Base-by-base conservation (phyloP, 2,329 filamentous ascomycete genomes). In the Pseudopithomyces maydicus region DNA sequence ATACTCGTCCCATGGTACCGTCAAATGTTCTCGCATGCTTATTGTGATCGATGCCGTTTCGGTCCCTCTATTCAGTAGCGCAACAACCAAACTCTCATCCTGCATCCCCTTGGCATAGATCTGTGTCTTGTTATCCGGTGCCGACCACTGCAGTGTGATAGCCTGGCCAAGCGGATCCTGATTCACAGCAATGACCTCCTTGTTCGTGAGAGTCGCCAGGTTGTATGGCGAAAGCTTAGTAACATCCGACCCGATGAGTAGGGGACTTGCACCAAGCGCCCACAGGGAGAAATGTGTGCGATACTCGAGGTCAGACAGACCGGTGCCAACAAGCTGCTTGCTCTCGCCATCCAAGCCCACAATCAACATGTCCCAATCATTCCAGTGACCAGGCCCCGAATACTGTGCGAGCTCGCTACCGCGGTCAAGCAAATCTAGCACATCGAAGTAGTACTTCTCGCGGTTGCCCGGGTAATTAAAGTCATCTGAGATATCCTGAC, bases 171-270 rank as follows among this genome's bases (percentile, higher is more conserved):
- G 58, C 19, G 60, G 54, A 42, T 78, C 76, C 57, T 80, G 77
- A 26, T 72, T 78, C 23, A 79, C 61, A n/a, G 66, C 78, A 29
- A 80, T 78, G 41, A 80, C 72, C n/a, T 78, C 78, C 8, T 71
- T 65, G 57, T 79, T 80, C 38, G 70, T 74, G 14, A 80, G 66
- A 26, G 79, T 79, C 1, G 72, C 64, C 11, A 80, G 69, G 23
- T 76, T 72, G 15, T 65, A 64, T 15, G 70, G 55, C n/a, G 48
- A 62, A 6, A 78, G 71, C 6, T 68, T 72, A 0, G 68, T 65
- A 15, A 80, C 65, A 49, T 76, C 70, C 3, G 76, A 72, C 3
- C 77, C 74, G 51, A 79, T 76, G 33, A 79, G 74, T 2, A 79
- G 66, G 12, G 77, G 77, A 1, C 73, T 76, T 58, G 78, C 78